Evolutionary conservation across 2,329 filamentous ascomycete genomes (phyloP).

Genomic region (Pseudomassariella vexata): DNA sequence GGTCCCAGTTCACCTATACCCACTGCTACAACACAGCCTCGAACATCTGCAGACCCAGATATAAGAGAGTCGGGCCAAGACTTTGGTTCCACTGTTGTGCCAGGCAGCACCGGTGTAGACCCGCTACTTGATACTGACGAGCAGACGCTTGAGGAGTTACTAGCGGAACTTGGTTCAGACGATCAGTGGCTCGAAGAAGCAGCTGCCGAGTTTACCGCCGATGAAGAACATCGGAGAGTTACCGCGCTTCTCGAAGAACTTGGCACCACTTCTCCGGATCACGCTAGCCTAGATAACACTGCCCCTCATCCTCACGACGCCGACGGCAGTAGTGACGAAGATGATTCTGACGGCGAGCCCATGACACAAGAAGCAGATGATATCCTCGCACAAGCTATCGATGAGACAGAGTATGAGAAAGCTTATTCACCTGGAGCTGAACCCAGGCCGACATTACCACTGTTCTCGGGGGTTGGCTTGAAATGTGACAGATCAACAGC

Average conservation of each 20-base stretch:
- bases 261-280: slow-evolving; percentile 13
- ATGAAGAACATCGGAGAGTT: slow-evolving; percentile 25
- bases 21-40: slow-evolving; percentile 2
- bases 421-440: slow-evolving; percentile 7
- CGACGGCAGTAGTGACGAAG: slow-evolving; percentile 9
- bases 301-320: too few species aligned
- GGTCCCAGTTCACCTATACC: too few species aligned
- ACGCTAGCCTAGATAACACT: too few species aligned
- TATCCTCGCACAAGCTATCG: slow-evolving; percentile 38
- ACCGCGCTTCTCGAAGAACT: slow-evolving; percentile 26
- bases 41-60: slow-evolving; percentile 2
- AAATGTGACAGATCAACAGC: too few species aligned
- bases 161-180: slow-evolving; percentile 34
- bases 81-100: too few species aligned
- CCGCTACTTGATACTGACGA: slow-evolving; percentile 42
- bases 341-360: slow-evolving; percentile 44
- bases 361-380: slow-evolving; percentile 39
- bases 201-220: slow-evolving; percentile 15
- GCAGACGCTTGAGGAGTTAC: slow-evolving; percentile 45
- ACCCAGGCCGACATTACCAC: too few species aligned
- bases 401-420: slow-evolving; percentile 36
- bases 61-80: slow-evolving; percentile 6
- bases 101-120: too few species aligned
- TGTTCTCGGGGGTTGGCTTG: too few species aligned
- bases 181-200: slow-evolving; percentile 26